Base-by-base conservation (phyloP, 2,329 filamentous ascomycete species). In the Diplocarpon mali region DNA sequence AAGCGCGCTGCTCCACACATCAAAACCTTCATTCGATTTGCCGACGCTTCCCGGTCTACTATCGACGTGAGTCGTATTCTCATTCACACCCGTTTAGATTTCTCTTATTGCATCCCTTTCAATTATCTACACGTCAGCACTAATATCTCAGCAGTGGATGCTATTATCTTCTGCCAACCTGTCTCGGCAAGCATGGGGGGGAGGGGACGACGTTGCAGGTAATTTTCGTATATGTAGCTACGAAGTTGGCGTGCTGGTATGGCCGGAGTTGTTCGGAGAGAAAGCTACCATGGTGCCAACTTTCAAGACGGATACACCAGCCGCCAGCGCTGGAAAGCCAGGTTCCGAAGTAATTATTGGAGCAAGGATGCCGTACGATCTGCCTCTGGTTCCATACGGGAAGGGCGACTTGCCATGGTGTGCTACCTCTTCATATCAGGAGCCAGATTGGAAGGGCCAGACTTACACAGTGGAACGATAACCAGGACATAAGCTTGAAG, bases 131-230 rank as follows among this genome's bases (percentile, higher is more conserved):
- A 14, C 3, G 11, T 32, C 30, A 24, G 20, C 20, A 32, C 30
- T 12, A 32, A 32, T 5, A 3, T 12, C n/a, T 10, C 14, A 13
- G 27, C 35, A 15, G 40, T 95, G 88, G 89, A 86, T 85, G 1
- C 69, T 95, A 51, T 62, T 93, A 2, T 93, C 86, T 0, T 92
- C 85, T n/a, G 87, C 88, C n/a, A 95, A 94, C 54, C 62, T 95
- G 2, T 92, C 85, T 1, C 90, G 81, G 49, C 87, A 94, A 63
- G 88, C 88, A 0, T 95, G 88, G 89, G 88, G 88, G 1, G 78
- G 83, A 31, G 69, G 73, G 2, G 62, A 61, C 1, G 76, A 73
- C 49, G 10, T 67, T 2, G 67, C 69, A 0, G 76, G 75, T 1
- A 74, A 85, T 55, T 67, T 87, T 27, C 73, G 80, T 30, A 76